Evolutionary conservation across 495 filamentous ascomycete genomes (phyloP), one percentile per base, ranked within the genome.

Genomic region (Penicillium soppii): DNA sequence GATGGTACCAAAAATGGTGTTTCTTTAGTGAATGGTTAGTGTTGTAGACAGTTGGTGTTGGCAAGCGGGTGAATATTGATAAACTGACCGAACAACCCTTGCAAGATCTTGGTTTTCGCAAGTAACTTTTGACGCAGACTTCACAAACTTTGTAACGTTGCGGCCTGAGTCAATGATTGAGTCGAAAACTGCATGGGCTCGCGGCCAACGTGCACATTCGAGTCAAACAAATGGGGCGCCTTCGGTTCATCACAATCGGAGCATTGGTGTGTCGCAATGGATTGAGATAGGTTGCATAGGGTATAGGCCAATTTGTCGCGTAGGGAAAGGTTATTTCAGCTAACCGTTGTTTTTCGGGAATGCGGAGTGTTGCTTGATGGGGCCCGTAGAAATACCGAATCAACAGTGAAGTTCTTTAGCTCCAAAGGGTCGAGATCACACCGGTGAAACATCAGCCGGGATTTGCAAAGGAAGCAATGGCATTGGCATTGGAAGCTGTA

Each of bases 401-500:
- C 9, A 40, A 7, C 37, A 10, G 43, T 29, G 26, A 15, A 23
- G 7, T 25, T 19, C 22, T 26, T 9, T 10, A 29, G 16, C 16
- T 10, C 39, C 41, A 45, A 17, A 17, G 37, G 29, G 16, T 4
- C 16, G 16, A 12, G 22, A 22, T 49, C 37, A 49, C 25, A 41
- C 37, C 7, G 19, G 47, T 8, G 15, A 26, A 9, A 9, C 16
- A 7, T 32, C 26, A 13, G 16, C 3, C 46, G 2, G 16, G 19
- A 12, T 1, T 10, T 22, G 39, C 3, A 53, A 41, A 7, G 44
- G 22, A 13, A 43, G 41, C 35, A 58, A 35, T 15, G 41, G 17
- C 13, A 56, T 43, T 13, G 39, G 38, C 20, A 56, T 23, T 21
- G 43, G 52, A n/a, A n/a, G n/a, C n/a, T n/a, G n/a, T n/a, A n/a